phyloP scores from a whole-genome alignment of 176 grass and related monocot genomes.

The Triticum dicoccoides region DNA sequence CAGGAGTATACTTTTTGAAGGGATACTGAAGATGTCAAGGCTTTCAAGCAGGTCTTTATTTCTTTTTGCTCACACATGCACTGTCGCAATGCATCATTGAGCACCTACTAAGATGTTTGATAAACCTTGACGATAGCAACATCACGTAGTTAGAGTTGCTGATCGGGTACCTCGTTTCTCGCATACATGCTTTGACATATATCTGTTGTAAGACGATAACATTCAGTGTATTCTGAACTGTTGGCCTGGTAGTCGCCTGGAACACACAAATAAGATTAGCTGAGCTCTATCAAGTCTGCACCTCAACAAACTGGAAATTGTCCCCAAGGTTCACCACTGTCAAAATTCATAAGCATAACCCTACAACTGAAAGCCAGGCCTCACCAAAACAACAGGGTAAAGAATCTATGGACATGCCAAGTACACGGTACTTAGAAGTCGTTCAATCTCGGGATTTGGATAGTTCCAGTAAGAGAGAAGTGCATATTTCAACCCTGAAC shows the following conservation, averaged over 20 bases:
- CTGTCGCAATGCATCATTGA: background rate
- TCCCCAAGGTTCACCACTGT: background rate
- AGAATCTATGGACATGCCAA: background rate
- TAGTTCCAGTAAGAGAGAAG: background rate
- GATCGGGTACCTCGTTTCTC: background rate
- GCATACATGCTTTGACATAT: background rate
- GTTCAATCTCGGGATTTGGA: background rate
- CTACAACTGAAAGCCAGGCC: background rate
- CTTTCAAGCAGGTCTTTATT: conserved; percentile 59
- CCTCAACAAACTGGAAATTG: background rate
- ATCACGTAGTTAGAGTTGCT: background rate
- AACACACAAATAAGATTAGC: background rate
- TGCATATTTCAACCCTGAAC: too few species aligned
- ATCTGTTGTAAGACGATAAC: background rate
- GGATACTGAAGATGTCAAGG: conserved; percentile 54
- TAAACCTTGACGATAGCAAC: background rate
- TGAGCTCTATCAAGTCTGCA: background rate
- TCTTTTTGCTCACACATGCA: background rate
- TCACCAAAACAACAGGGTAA: background rate
- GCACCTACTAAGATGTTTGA: background rate
- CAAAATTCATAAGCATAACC: background rate
- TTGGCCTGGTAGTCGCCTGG: conserved; percentile 78
- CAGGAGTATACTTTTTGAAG: conserved; percentile 56
- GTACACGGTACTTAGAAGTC: too few species aligned
- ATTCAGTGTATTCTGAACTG: background rate